A percentile compares a stretch with the other conserved stretches of the same genome.
Conservation (phyloP, 139 green algal genomes). For the Trebouxia sp. region DNA sequence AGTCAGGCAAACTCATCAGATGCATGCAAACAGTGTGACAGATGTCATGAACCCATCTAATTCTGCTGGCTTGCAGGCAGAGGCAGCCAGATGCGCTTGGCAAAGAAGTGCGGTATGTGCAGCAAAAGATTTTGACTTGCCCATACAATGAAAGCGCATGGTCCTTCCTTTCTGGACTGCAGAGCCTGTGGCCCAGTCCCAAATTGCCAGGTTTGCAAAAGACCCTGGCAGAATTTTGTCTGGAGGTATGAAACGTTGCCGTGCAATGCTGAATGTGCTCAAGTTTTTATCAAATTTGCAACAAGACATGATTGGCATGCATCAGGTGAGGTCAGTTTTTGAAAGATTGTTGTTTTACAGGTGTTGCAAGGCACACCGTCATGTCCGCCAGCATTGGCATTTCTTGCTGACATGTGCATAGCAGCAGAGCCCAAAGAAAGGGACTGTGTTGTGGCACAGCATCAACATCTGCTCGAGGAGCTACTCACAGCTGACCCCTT, state of each 20-base stretch:
- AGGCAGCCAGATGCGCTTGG: constrained; percentile 47
- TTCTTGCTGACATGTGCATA: constrained; percentile 49
- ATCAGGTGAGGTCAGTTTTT: background rate
- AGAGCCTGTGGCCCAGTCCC: constrained; percentile 29
- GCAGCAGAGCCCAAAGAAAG: background rate
- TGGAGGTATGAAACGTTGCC: constrained; percentile 25
- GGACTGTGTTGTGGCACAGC: background rate
- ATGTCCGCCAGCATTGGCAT: constrained; percentile 49
- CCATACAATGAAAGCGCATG: constrained; percentile 73
- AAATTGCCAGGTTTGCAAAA: constrained; percentile 21
- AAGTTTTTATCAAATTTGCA: background rate
- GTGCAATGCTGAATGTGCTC: background rate
- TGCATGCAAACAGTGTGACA: background rate
- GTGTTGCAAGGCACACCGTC: constrained; percentile 44
- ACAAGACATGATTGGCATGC: background rate
- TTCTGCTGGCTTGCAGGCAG: too few species aligned
- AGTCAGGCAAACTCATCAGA: background rate
- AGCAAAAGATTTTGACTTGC: constrained; percentile 36
- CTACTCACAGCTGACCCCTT: background rate
- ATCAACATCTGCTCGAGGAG: background rate
- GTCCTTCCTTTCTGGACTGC: constrained; percentile 68
- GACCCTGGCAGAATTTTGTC: constrained; percentile 33
- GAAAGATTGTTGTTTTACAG: background rate
- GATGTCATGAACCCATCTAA: too few species aligned
- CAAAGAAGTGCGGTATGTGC: constrained; percentile 45